Evolutionary conservation across 306 rosid genomes (phyloP).

Genomic region (Hippophae gyantsensis): DNA sequence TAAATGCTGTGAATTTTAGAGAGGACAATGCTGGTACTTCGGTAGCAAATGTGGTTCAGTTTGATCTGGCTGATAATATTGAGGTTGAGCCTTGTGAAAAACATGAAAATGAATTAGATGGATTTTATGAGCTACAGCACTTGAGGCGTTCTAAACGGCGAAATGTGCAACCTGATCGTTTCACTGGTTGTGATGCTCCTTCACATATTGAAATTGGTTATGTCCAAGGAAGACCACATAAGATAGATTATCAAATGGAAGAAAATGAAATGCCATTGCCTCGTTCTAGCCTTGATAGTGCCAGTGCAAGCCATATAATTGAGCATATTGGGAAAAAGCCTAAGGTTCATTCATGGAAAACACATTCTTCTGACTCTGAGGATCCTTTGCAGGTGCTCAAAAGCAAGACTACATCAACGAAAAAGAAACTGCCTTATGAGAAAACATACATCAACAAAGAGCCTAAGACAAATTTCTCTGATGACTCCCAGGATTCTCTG

Average conservation of each 20-base stretch:
- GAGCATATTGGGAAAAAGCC: background rate
- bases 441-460: no score
- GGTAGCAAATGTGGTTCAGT: conserved; percentile 39
- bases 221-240: conserved; percentile 44
- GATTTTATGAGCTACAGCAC: conserved; percentile 27
- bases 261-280: conserved; percentile 62
- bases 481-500: no score
- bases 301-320: background rate
- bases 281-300: conserved; percentile 35
- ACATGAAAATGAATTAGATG: conserved; percentile 21
- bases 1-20: conserved; percentile 46
- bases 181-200: conserved; percentile 45
- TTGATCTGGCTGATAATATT: conserved; percentile 24
- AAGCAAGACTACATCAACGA: no score
- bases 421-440: no score
- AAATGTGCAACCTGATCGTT: conserved; percentile 75
- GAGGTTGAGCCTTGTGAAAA: conserved; percentile 15
- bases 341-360: no score
- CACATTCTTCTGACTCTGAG: background rate
- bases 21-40: conserved; percentile 30
- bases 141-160: conserved; percentile 86
- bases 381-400: conserved; percentile 9
- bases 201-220: conserved; percentile 48
- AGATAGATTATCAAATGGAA: conserved; percentile 21
- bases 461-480: no score